A percentile compares a stretch with the other conserved stretches of the same genome.
Evolutionary conservation across 345 rosid species (phyloP).

Genomic region (Arabis alpina): DNA sequence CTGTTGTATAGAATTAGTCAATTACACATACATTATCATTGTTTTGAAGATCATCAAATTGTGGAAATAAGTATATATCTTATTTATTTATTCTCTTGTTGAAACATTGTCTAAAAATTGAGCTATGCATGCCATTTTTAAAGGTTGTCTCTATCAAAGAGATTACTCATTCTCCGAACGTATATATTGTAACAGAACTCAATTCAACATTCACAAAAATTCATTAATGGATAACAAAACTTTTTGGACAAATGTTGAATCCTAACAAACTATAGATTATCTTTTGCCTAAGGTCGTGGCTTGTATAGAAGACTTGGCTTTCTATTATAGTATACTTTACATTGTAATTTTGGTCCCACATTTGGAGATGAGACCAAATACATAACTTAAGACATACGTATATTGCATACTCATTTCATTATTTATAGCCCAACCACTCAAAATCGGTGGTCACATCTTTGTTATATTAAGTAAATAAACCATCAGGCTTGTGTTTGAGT

Average conservation of each 20-base stretch:
- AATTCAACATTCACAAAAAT: neutral
- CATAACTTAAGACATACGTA: conserved; percentile 37
- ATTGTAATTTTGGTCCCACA: conserved; percentile 25
- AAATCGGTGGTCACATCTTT: conserved; percentile 30
- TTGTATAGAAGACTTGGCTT: neutral
- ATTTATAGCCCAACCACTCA: conserved; percentile 24
- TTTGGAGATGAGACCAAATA: conserved; percentile 27
- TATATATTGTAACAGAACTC: neutral
- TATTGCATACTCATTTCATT: conserved; percentile 19
- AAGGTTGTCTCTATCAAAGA: conserved; percentile 10
- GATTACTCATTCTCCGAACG: neutral
- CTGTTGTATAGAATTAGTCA: too few relatives aligned
- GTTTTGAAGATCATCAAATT: neutral
- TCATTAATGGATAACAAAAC: neutral
- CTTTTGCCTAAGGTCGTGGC: neutral
- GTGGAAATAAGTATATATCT: neutral
- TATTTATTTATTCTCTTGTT: neutral
- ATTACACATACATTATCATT: neutral
- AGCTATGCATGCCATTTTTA: neutral
- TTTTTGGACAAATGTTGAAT: neutral
- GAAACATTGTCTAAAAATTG: neutral
- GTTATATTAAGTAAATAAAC: conserved; percentile 19
- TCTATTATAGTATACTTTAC: conserved; percentile 17
- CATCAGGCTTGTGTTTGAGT: conserved; percentile 43
- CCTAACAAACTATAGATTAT: neutral